These are phyloP conservation scores for Candida nanaspora DNA, from an alignment of 805 yeast species.

Conservation along the genomic window DNA sequence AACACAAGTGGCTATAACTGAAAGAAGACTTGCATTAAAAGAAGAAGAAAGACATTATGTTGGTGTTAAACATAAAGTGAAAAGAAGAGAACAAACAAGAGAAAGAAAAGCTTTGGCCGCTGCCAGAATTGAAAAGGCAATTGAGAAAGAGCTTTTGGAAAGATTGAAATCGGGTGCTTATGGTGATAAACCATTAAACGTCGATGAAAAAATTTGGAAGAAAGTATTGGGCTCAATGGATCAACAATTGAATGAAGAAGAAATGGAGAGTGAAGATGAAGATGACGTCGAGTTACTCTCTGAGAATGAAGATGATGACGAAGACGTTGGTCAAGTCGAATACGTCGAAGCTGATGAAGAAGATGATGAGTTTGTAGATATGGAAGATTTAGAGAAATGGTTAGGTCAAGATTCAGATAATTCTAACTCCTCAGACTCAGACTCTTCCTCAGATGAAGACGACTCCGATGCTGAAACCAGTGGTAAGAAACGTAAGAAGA, in stretches of 20 bases:
- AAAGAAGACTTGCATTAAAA: conserved; percentile 83
- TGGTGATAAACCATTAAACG: conserved; percentile 96
- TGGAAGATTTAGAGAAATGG: conserved; percentile 93
- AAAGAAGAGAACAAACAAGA: conserved; percentile 87
- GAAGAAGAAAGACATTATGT: conserved; percentile 94
- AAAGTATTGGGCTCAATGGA: conserved; percentile 75
- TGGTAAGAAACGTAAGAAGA: conserved; percentile 28
- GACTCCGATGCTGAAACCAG: conserved; percentile 30
- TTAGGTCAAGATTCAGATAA: conserved; percentile 32
- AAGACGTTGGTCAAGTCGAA: conserved; percentile 72
- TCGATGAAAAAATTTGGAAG: conserved; percentile 94
- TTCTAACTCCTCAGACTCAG: conserved; percentile 24
- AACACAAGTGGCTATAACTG: conserved; percentile 93
- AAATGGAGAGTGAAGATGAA: neutral
- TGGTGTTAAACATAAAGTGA: conserved; percentile 88
- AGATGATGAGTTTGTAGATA: conserved; percentile 82
- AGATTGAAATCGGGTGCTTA: conserved; percentile 96
- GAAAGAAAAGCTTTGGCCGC: conserved; percentile 96
- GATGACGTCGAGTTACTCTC: neutral
- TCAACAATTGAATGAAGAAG: conserved; percentile 13
- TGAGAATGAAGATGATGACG: conserved; percentile 9
- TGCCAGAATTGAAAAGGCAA: conserved; percentile 93
- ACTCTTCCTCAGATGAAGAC: conserved; percentile 28
- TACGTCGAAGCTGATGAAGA: conserved; percentile 88
- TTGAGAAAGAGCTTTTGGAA: conserved; percentile 90